phyloP scores from a whole-genome alignment of 179 eudicot species.

The Gypsophila paniculata region DNA sequence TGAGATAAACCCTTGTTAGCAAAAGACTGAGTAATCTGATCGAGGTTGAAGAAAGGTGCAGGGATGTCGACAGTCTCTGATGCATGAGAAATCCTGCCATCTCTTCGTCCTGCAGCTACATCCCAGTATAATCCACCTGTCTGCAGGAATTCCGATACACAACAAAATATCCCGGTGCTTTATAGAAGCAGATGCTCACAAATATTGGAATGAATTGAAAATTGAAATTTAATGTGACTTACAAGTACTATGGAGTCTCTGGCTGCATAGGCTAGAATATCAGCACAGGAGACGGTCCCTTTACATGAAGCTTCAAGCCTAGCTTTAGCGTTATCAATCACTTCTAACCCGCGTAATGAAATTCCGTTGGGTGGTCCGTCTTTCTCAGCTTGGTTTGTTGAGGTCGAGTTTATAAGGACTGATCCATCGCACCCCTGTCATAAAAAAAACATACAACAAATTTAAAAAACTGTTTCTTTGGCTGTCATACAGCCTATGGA shows the following conservation, averaged over 20 bases:
- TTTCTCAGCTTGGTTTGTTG: constrained; percentile 62
- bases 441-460: background rate
- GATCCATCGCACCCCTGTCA: constrained; percentile 84
- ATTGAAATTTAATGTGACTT: constrained; percentile 19
- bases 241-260: constrained; percentile 60
- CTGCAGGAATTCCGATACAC: background rate
- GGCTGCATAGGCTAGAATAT: constrained; percentile 78
- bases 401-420: constrained; percentile 62
- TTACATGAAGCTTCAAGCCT: constrained; percentile 51
- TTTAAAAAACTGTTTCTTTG: background rate
- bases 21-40: constrained; percentile 49
- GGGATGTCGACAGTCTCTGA: constrained; percentile 54
- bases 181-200: background rate
- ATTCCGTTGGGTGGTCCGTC: constrained; percentile 57
- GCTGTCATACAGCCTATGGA: too few relatives aligned
- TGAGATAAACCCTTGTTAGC: constrained; percentile 57
- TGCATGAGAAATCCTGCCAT: constrained; percentile 56
- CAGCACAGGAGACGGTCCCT: constrained; percentile 78
- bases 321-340: constrained; percentile 65
- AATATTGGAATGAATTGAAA: background rate
- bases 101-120: constrained; percentile 71
- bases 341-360: constrained; percentile 61
- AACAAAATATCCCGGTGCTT: background rate
- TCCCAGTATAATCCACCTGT: constrained; percentile 24
- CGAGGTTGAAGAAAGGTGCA: constrained; percentile 34